Evolutionary conservation across 192 early-diverging fungal species (phyloP), one percentile per base, ranked within the genome.

Genomic region (Phycomyces blakesleeanus): DNA sequence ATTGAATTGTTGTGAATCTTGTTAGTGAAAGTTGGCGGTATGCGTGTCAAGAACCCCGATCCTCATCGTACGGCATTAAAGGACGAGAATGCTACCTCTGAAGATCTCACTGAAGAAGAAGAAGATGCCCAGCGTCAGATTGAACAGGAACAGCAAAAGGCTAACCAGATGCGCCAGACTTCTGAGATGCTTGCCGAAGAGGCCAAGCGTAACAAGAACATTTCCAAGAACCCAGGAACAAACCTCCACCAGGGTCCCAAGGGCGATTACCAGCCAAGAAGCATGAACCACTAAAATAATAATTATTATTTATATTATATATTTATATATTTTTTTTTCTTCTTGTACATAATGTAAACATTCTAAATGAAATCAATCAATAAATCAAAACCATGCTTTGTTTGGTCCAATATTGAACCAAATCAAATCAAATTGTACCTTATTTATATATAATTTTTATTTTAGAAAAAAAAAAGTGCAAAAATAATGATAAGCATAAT

Each of bases 261-360:
- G 44, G 44, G 44, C 3, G 44, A 47, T 18, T 47, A n/a, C 44
- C 44, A 47, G 18, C 44, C 44, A 47, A 47, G 44, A 47, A 47
- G 44, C 44, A 47, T 47, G 44, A 47, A 47, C 44, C 44, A 47
- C 11, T 47, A 47, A 47, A 47, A 7, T 47, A 3, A 47, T 41
- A 47, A 7, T 47, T 2, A 47, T 47, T n/a, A 12, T 47, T 3
- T 14, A 47, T n/a, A n/a, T 47, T 3, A 3, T 47, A 3, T 47
- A 47, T 47, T n/a, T n/a, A n/a, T n/a, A n/a, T n/a, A n/a, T n/a
- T n/a, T n/a, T n/a, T n/a, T n/a, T n/a, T n/a, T n/a, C n/a, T n/a
- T n/a, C n/a, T n/a, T n/a, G n/a, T n/a, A n/a, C n/a, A n/a, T n/a
- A n/a, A n/a, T n/a, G n/a, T n/a, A n/a, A n/a, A n/a, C n/a, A n/a